These are phyloP conservation scores for Quercus rubra DNA, from an alignment of 306 rosid genomes.

Conservation along the genomic window DNA sequence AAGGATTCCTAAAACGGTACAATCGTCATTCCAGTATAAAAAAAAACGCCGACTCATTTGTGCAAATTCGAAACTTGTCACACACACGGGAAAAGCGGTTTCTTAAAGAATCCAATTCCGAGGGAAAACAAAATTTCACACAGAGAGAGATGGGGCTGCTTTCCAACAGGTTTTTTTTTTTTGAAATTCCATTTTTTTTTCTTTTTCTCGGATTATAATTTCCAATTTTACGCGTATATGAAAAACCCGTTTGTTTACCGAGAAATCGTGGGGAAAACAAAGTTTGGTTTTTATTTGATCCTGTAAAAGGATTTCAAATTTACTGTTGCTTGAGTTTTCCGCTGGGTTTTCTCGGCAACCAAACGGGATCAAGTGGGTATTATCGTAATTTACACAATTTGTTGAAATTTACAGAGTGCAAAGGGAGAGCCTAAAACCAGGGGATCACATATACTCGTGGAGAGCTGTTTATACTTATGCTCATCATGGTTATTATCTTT, in stretches of 20 bases:
- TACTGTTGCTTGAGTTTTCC: neutral
- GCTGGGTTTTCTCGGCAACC: neutral
- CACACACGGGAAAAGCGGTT: neutral
- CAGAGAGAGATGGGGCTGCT: slow-evolving; percentile 57
- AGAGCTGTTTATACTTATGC: slow-evolving; percentile 86
- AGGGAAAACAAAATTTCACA: neutral
- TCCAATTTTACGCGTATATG: too few relatives aligned
- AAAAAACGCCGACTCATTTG: neutral
- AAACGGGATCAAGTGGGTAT: neutral
- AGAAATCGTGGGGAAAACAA: neutral
- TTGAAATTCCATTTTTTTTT: too few relatives aligned
- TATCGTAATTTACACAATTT: neutral
- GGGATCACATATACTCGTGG: slow-evolving; percentile 96
- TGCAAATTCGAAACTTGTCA: too few relatives aligned
- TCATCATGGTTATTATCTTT: slow-evolving; percentile 64
- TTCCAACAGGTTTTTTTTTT: slow-evolving; percentile 58
- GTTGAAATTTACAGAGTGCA: slow-evolving; percentile 35
- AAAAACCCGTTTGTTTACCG: slow-evolving; percentile 4
- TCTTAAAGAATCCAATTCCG: neutral
- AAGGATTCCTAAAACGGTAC: slow-evolving; percentile 12
- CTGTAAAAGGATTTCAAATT: neutral
- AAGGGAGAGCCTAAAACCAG: slow-evolving; percentile 60
- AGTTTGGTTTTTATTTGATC: neutral
- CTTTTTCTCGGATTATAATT: too few relatives aligned
- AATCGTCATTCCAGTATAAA: neutral